Evolutionary conservation across 2,329 filamentous ascomycete genomes (phyloP).

Genomic region (Cladorrhinum sp.): DNA sequence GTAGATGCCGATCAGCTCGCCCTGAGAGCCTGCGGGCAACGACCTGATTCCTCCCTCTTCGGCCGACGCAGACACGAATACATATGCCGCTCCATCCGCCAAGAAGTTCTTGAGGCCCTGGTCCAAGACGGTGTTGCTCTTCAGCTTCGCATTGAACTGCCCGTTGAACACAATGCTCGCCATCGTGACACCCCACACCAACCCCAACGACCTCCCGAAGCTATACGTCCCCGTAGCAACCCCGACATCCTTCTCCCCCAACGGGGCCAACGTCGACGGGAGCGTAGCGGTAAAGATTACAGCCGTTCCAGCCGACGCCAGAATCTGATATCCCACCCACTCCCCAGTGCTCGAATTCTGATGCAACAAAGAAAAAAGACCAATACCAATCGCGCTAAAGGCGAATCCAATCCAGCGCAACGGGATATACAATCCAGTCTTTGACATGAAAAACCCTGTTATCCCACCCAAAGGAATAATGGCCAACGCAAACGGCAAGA

Average conservation of each 20-base stretch:
- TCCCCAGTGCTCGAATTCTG: conserved; percentile 33
- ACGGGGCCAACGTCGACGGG: neutral
- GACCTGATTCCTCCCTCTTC: too few species aligned
- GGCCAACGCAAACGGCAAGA: conserved; percentile 3
- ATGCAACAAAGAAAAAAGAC: conserved; percentile 28
- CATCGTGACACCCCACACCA: neutral
- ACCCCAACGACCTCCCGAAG: neutral
- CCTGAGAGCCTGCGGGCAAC: too few species aligned
- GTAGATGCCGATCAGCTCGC: neutral
- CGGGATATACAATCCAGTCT: conserved; percentile 3
- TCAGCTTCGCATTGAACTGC: neutral
- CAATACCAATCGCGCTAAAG: neutral
- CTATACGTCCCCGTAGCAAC: neutral
- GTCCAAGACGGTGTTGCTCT: too few species aligned
- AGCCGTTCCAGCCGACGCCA: conserved; percentile 41
- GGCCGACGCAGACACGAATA: too few species aligned
- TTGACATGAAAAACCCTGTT: neutral
- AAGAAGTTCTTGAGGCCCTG: too few species aligned
- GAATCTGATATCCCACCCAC: conserved; percentile 44
- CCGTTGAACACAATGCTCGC: neutral
- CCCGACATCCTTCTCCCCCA: neutral
- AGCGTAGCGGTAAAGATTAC: conserved; percentile 32
- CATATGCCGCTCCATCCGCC: neutral
- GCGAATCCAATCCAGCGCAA: conserved; percentile 2
- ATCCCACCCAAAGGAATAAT: neutral